Base-by-base conservation (phyloP, 495 filamentous ascomycete genomes). In the Tuber microsphaerosporum region DNA sequence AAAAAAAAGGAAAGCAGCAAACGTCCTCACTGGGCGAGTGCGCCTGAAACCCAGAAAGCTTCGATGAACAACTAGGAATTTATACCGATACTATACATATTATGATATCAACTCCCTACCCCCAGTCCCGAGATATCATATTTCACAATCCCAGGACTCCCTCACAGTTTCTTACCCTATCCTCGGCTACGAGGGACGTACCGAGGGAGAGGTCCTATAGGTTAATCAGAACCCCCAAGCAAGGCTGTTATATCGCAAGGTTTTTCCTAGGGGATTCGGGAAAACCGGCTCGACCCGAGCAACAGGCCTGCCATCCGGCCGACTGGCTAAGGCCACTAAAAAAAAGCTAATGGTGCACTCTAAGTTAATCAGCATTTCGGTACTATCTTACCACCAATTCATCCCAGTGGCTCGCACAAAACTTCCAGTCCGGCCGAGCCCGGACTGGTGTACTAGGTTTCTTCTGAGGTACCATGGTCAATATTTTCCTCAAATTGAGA, bases 51-150 rank as follows among this genome's bases (percentile, higher is more conserved):
- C 26, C n/a, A 65, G 56, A 65, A 31, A 65, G 56, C n/a, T 65
- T 31, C 48, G 48, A n/a, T 2, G n/a, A 12, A 31, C 56, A 65
- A 17, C 56, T 16, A 65, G 56, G 56, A n/a, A 65, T 31, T 17
- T 65, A 65, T 65, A 65, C 56, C 56, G 10, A 31, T 17, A 56
- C 48, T 12, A 56, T 26, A 26, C 45, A 26, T 61, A 65, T 31
- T 65, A 65, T 65, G 26, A 65, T 65, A 65, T 65, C 56, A 65
- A 31, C 26, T 31, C n/a, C 26, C 26, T 31, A 65, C 1, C 56
- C 56, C 56, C n/a, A 65, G n/a, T 65, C 56, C 10, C 56, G 16
- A 31, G 56, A 65, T 65, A 65, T 65, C 56, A 65, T 65, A 65
- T 65, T 31, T 65, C 56, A 65, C 56, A 65, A 65, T 65, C 56